Base-by-base conservation (phyloP, 2,329 filamentous ascomycete genomes). In the Claviceps monticola region DNA sequence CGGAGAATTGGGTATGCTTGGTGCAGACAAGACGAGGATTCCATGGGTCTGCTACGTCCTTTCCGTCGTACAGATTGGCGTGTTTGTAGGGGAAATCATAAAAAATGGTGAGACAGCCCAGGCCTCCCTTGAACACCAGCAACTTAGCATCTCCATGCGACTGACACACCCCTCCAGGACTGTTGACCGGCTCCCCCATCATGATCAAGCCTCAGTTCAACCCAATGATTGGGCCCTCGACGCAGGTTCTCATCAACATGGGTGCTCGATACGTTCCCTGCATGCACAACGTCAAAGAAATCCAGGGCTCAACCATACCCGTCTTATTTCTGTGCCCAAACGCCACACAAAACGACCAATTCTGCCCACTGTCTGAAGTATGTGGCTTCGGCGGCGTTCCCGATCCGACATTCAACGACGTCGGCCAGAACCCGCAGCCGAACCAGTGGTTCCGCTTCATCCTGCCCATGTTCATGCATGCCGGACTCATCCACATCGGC, bases 401-500 rank as follows among this genome's bases (percentile, higher is more conserved):
- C 0, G 79, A 89, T 56, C 85, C 86, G 8, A 62, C 72, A 2
- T 75, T 80, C 59, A 74, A 83, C 51, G 64, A 74, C 51, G 62
- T 66, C 29, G 58, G 71, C 51, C 72, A 78, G 60, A 69, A 56
- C 9, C 75, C 84, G 2, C 75, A 80, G 55, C 93, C 93, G 0
- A 83, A 97, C 64, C 93, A 98, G 66, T 98, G 93, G 93, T 98
- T 80, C 69, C 86, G 93, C 55, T 97, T 98, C 71, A 96, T 98
- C 62, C 72, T 84, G 1, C 91, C 93, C 41, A 96, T 98, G 55
- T 98, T 98, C 71, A 73, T 98, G 61, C 93, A 98, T 62, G 89
- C 88, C 1, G 93, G 93, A 14, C 70, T 98, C 52, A 84, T 98
- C 56, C 93, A 98, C 64, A 96, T 98, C 53, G 87, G 82, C 16